A percentile compares a stretch with the other conserved stretches of the same genome.
Conservation (phyloP, 148 eudicot species). For the Silene uniflora region DNA sequence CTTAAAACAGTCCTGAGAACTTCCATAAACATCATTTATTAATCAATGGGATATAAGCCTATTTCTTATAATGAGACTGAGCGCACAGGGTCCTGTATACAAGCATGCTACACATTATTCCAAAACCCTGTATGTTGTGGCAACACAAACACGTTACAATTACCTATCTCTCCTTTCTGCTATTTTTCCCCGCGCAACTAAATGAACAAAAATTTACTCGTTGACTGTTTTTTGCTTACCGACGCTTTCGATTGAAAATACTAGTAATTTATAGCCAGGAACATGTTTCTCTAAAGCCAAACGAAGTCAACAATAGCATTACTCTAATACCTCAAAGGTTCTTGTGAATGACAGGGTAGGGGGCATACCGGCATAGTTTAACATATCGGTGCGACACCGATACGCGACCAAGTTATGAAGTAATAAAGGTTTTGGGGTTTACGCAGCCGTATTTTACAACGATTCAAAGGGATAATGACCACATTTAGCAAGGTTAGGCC, state of each 20-base stretch:
- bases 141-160: neutral
- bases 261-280: neutral
- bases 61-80: neutral
- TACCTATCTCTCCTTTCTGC: neutral
- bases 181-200: neutral
- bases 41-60: slow-evolving; percentile 10
- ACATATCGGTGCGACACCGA: too few relatives aligned
- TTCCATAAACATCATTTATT: slow-evolving; percentile 28
- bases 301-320: neutral
- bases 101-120: neutral
- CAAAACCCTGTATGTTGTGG: neutral
- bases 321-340: neutral
- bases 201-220: neutral
- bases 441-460: too few relatives aligned
- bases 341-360: neutral
- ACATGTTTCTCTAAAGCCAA: neutral
- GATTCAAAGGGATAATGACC: too few relatives aligned
- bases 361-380: neutral
- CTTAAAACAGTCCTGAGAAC: slow-evolving; percentile 98
- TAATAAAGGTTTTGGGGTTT: too few relatives aligned
- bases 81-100: neutral
- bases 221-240: too few relatives aligned
- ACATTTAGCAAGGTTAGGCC: too few relatives aligned
- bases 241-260: too few relatives aligned
- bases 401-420: too few relatives aligned